Base-by-base conservation (phyloP, 2,329 filamentous ascomycete genomes). In the Ophiocordyceps camponoti-rufipedis region DNA sequence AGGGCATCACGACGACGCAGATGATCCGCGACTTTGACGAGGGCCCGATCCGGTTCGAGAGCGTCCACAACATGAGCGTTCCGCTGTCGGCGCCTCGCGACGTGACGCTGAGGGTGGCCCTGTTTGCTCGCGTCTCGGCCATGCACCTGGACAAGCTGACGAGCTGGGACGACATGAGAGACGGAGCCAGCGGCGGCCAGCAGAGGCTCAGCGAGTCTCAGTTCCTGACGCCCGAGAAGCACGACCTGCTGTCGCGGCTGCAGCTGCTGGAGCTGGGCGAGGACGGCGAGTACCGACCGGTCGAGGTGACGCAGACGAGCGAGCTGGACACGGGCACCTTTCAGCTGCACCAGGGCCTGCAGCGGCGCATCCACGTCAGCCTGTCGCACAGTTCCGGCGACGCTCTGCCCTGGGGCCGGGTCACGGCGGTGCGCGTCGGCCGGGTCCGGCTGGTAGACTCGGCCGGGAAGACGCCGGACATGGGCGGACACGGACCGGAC, bases 121-220 rank as follows among this genome's bases (percentile, higher is more conserved):
- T 98, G 49, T 96, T 94, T 59, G 88, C 91, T 16, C 82, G 82
- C 56, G 85, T 94, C 33, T 91, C 86, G 1, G 69, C 80, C 0
- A 95, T 95, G 80, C 91, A 98, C 63, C 73, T 98, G 19, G 91
- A 98, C 62, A 96, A 94, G 66, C 72, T 98, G 44, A 75, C 95
- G 12, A 98, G 91, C 64, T 98, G 91, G 91, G 91, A 98, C 58
- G 91, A 96, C 55, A 95, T 98, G 80, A 80, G 89, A 48, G 89
- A 98, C 61, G 74, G 35, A 5, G 23, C 23, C 23, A 23, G 23
- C 23, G 23, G 23, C 3, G 23, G 23, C 3, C 23, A 23, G 23
- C 23, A 23, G 23, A 23, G 23, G 23, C 80, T 98, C 51, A 80
- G 85, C 12, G 91, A 98, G 60, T 82, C 84, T 0, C 88, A 98